These are phyloP conservation scores for Hirschfeldia incana DNA, from an alignment of 345 rosid species.

Conservation along the genomic window DNA sequence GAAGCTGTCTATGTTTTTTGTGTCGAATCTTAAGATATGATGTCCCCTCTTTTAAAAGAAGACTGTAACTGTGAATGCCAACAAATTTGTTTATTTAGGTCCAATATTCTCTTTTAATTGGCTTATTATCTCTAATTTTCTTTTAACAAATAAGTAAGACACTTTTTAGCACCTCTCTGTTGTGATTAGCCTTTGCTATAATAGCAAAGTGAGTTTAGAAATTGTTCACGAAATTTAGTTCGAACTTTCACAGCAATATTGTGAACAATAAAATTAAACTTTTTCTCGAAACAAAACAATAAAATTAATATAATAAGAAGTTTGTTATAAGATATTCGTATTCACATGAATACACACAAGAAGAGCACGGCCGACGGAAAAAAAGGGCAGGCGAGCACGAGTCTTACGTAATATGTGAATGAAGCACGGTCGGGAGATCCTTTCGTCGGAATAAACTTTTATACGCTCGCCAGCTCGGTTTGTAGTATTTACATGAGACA, in stretches of 20 bases:
- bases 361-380: conserved; percentile 5
- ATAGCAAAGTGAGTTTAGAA: not conserved
- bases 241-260: not conserved
- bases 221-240: not conserved
- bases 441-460: conserved; percentile 18
- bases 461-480: conserved; percentile 8
- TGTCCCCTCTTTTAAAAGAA: not conserved
- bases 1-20: not conserved
- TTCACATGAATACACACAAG: conserved; percentile 9
- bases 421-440: conserved; percentile 8
- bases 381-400: conserved; percentile 1
- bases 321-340: not conserved
- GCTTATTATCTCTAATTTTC: not conserved
- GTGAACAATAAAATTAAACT: not conserved
- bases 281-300: not conserved
- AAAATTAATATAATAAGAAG: not conserved
- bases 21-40: not conserved
- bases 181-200: not conserved
- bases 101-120: not conserved
- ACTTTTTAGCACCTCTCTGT: not conserved
- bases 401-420: conserved; percentile 4
- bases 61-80: not conserved
- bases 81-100: not conserved
- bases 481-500: conserved; percentile 28
- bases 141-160: not conserved